Evolutionary conservation across 106 monocot genomes (phyloP), one percentile per base, ranked within the genome.

Genomic region (Dendrobium officinale): DNA sequence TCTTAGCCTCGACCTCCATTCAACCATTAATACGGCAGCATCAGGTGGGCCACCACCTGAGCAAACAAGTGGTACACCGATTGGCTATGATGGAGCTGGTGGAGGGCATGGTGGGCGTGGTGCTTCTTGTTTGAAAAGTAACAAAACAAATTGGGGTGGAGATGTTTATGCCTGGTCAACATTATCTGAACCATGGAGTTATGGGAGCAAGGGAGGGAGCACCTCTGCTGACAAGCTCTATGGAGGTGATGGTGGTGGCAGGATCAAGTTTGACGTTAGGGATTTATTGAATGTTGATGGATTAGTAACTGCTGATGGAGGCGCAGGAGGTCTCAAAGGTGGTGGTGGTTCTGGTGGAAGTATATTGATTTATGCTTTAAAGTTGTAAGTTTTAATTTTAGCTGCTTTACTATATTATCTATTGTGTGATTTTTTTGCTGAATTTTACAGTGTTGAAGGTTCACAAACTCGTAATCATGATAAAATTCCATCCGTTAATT

Each of bases 311-410:
- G 90, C 93, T 16, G 92, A 96, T 85, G 96, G 96, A 24, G 96
- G 96, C 20, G 81, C 78, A 67, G 93, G 93, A 40, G 87, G 93
- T 51, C 82, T 83, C 41, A 66, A 82, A 79, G 92, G 90, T 77
- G 96, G 96, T 43, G 96, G 96, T 54, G 96, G 96, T 43, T 96
- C 96, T 73, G 96, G 96, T 68, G 96, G 96, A 73, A 96, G 96
- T 77, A 93, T 96, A 79, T 78, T 88, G 40, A 75, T 96, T 81
- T 80, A 83, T 78, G 88, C 92, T 81, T 81, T 90, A 61, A 96
- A 92, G 73, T 79, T 96, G 96, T 96, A 81, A 96, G 96, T 78
- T 29, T 42, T 26, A 48, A 76, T 51, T 74, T 27, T 76, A 49
- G 48, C 49, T 26, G 49, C 11, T 49, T 11, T 17, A 26, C 74